Base-by-base conservation (phyloP, 2,329 filamentous ascomycete genomes). In the Neofusicoccum sp. region DNA sequence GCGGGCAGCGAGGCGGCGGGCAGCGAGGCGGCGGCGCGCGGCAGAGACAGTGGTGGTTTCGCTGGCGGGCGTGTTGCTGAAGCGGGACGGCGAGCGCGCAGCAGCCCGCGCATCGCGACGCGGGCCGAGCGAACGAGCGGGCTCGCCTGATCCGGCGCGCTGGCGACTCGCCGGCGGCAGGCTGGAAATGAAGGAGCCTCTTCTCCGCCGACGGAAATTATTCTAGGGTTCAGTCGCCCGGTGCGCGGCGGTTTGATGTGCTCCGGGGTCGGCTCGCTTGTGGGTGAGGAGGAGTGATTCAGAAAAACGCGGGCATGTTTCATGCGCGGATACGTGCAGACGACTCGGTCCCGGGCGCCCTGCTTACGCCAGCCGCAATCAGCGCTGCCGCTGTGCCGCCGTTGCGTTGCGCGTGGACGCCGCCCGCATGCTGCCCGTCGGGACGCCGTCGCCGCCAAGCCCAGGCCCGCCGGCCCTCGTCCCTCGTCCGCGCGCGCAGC, bases 1-100 rank as follows among this genome's bases (percentile, higher is more conserved):
- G 30, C 30, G 20, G 34, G 49, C 48, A 4, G 34, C 33, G 16
- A n/a, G n/a, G 34, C 20, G 34, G 49, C 49, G 51, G 51, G 51
- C 51, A 56, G 31, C 40, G 38, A 56, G 20, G 12, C 20, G 36
- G 11, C 51, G 38, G 51, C 68, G 71, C 68, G 72, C 65, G 67
- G 64, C 66, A 69, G 66, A 67, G 68, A 71, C 70, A 67, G 64
- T 69, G 67, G 70, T 66, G 63, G 72, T 74, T 74, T 75, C 72
- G 73, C 67, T 38, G 56, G 45, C 57, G 45, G 44, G 57, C 51
- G 38, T 43, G 51, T 43, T 56, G 51, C 51, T 56, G 51, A 56
- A 56, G 51, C 51, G 51, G 49, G 59, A 61, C 49, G 38, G 56
- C 30, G 45, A 57, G 49, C 51, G 51, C 54, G 58, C 43, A 51